These are phyloP conservation scores for Talaromyces liani DNA, from an alignment of 495 filamentous ascomycete species.

Conservation along the genomic window DNA sequence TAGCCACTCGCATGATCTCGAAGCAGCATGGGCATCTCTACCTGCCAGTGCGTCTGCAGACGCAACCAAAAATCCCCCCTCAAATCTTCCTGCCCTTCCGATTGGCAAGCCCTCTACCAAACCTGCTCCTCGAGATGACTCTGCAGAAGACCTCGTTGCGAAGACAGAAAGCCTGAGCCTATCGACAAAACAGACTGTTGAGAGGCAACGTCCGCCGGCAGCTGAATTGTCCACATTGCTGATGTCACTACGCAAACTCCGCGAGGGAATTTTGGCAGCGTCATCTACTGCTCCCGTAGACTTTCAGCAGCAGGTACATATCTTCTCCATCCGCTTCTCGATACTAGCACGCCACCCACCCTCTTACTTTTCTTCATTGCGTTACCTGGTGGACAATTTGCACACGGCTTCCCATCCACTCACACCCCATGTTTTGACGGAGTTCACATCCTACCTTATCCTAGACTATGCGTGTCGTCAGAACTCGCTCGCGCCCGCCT, in stretches of 20 bases:
- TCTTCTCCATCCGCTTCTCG: conserved; percentile 75
- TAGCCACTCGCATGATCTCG: conserved; percentile 58
- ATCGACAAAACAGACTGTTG: conserved; percentile 12
- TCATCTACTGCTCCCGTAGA: conserved; percentile 53
- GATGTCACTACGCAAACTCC: conserved; percentile 80
- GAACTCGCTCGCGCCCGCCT: conserved; percentile 65
- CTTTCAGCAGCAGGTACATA: conserved; percentile 62
- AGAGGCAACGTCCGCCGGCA: conserved; percentile 25
- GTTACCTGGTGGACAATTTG: conserved; percentile 65
- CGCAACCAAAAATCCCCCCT: conserved; percentile 34
- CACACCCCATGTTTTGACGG: conserved; percentile 59
- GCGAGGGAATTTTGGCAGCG: conserved; percentile 68
- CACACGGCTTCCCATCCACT: conserved; percentile 56
- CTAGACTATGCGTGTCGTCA: conserved; percentile 85
- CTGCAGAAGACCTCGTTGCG: conserved; percentile 4
- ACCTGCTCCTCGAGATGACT: conserved; percentile 9
- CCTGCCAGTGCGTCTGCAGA: conserved; percentile 36
- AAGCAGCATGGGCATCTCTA: conserved; percentile 64
- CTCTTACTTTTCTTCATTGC: conserved; percentile 82
- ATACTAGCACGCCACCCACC: conserved; percentile 74
- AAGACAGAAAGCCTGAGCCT: conserved; percentile 6
- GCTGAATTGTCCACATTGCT: conserved; percentile 52
- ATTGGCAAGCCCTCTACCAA: conserved; percentile 8
- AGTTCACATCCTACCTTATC: conserved; percentile 72
- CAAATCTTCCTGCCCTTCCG: conserved; percentile 15